phyloP scores from a whole-genome alignment of 2,329 filamentous ascomycete species.

The Emydomyces testavorans region DNA sequence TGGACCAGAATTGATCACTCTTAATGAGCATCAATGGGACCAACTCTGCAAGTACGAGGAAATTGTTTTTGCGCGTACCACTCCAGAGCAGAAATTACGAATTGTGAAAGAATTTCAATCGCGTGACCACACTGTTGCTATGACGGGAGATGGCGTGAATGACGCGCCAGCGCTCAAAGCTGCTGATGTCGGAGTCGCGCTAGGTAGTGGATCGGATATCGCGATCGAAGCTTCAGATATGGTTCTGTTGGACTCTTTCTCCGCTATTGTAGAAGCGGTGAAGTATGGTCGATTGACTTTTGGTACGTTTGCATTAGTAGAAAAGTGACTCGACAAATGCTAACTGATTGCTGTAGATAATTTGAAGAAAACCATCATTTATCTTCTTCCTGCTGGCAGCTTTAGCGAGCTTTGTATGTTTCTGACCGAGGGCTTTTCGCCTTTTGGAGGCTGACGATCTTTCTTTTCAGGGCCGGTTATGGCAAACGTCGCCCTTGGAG shows the following conservation, averaged over 20 bases:
- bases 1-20: conserved; percentile 52
- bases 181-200: conserved; percentile 50
- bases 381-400: conserved; percentile 60
- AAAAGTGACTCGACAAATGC: neutral
- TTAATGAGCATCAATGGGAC: conserved; percentile 60
- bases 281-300: conserved; percentile 65
- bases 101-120: conserved; percentile 66
- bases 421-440: neutral
- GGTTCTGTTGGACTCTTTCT: conserved; percentile 57
- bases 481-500: conserved; percentile 58
- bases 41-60: conserved; percentile 54
- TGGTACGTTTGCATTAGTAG: conserved; percentile 17
- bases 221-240: conserved; percentile 53
- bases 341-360: conserved; percentile 44
- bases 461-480: conserved; percentile 51
- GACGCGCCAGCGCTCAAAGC: conserved; percentile 46
- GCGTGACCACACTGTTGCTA: conserved; percentile 46
- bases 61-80: conserved; percentile 65
- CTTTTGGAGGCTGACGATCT: neutral
- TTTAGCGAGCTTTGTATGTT: conserved; percentile 54
- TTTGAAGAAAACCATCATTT: conserved; percentile 64
- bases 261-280: conserved; percentile 60
- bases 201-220: conserved; percentile 48
- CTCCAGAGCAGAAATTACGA: conserved; percentile 65
- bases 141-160: conserved; percentile 41